Evolutionary conservation across 306 rosid species (phyloP).

Genomic region (Potentilla sterilis): DNA sequence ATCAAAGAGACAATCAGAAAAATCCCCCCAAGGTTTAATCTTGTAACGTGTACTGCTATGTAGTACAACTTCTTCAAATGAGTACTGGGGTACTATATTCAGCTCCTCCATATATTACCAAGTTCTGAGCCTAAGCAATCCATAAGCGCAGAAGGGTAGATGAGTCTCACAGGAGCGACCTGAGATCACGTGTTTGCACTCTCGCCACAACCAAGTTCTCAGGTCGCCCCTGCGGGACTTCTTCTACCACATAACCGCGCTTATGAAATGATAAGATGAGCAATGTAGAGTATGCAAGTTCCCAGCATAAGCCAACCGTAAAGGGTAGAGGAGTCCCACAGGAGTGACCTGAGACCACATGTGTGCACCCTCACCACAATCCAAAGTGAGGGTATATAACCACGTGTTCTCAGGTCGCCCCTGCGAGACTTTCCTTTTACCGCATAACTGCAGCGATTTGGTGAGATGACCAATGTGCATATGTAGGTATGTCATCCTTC

Average conservation of each 20-base stretch:
- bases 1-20: neutral
- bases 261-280: neutral
- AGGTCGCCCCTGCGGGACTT: constrained; percentile 83
- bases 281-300: neutral
- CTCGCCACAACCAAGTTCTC: constrained; percentile 35
- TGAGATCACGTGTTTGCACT: constrained; percentile 53
- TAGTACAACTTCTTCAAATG: constrained; percentile 2
- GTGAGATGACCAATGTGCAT: neutral
- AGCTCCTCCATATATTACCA: neutral
- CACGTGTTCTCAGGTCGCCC: constrained; percentile 97
- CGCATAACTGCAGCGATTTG: neutral
- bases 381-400: neutral
- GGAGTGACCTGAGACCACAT: constrained; percentile 67
- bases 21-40: neutral
- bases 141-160: constrained; percentile 29
- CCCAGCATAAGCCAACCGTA: neutral
- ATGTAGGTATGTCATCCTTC: neutral
- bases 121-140: neutral
- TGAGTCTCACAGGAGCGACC: constrained; percentile 48
- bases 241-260: constrained; percentile 9
- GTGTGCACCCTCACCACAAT: neutral
- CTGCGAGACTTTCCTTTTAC: constrained; percentile 46
- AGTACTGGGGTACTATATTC: constrained; percentile 1
- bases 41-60: constrained; percentile 1
- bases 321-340: constrained; percentile 47